These are phyloP conservation scores for Venturia aucupariae DNA, from an alignment of 2,329 filamentous ascomycete species.

Conservation along the genomic window DNA sequence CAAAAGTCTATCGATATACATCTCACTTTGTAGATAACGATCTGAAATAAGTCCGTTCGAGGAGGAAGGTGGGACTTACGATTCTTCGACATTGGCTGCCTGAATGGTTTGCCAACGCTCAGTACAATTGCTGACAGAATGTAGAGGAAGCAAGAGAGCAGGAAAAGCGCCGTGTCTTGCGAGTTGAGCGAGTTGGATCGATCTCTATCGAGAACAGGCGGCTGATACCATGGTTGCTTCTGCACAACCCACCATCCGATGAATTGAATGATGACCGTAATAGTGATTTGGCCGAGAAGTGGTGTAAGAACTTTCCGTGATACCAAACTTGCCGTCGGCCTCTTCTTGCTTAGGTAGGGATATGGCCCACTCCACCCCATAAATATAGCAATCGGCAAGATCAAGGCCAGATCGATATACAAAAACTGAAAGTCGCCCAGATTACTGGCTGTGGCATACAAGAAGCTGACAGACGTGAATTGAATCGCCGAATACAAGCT, in stretches of 20 bases:
- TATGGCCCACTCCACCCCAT: slow-evolving; percentile 94
- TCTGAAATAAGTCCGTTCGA: not conserved
- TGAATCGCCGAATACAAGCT: slow-evolving; percentile 98
- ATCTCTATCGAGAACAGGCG: slow-evolving; percentile 65
- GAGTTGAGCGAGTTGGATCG: slow-evolving; percentile 85
- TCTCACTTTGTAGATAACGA: too few relatives aligned
- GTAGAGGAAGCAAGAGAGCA: slow-evolving; percentile 90
- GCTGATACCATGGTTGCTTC: slow-evolving; percentile 70
- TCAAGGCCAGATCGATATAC: slow-evolving; percentile 87
- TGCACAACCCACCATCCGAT: slow-evolving; percentile 66
- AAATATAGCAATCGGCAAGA: slow-evolving; percentile 69
- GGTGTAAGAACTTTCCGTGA: slow-evolving; percentile 87
- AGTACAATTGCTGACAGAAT: slow-evolving; percentile 83
- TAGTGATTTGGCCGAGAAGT: slow-evolving; percentile 74
- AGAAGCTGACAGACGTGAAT: slow-evolving; percentile 92
- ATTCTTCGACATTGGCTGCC: slow-evolving; percentile 71
- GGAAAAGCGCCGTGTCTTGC: slow-evolving; percentile 84
- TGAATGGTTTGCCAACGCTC: slow-evolving; percentile 84
- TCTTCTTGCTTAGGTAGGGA: slow-evolving; percentile 66
- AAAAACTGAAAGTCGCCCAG: slow-evolving; percentile 97
- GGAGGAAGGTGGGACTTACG: slow-evolving; percentile 42
- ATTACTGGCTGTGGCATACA: slow-evolving; percentile 90
- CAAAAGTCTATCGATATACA: too few relatives aligned
- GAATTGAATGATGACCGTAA: slow-evolving; percentile 71
- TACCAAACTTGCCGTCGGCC: slow-evolving; percentile 85